Evolutionary conservation across 2,329 filamentous ascomycete species (phyloP).

Genomic region (Cladophialophora psammophila): DNA sequence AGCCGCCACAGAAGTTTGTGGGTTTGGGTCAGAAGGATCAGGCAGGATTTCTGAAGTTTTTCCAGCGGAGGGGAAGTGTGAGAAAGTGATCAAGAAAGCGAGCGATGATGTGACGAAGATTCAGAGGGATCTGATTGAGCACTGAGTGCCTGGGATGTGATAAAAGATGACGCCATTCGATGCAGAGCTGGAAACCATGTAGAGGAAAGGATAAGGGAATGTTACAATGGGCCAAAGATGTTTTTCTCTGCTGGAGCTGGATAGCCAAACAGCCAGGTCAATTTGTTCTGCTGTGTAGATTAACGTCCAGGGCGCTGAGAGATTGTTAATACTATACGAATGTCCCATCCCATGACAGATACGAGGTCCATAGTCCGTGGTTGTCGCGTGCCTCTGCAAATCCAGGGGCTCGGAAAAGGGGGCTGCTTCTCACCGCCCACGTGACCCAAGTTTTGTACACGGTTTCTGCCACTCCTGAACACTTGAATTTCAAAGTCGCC

Average conservation of each 20-base stretch:
- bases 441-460: conserved; percentile 29
- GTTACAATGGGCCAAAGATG: neutral
- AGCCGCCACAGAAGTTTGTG: conserved; percentile 30
- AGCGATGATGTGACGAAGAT: neutral
- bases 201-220: neutral
- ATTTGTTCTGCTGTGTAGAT: conserved; percentile 4
- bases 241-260: conserved; percentile 1
- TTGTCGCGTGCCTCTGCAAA: neutral
- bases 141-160: conserved; percentile 16
- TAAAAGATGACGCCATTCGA: conserved; percentile 2
- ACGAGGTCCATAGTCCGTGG: neutral
- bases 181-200: neutral
- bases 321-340: neutral
- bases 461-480: conserved; percentile 33
- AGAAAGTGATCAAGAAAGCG: conserved; percentile 20
- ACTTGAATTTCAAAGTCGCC: conserved; percentile 14
- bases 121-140: conserved; percentile 4
- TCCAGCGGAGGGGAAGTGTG: conserved; percentile 41
- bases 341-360: neutral
- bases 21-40: conserved; percentile 41
- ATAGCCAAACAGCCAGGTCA: neutral
- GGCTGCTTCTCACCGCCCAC: conserved; percentile 29
- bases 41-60: conserved; percentile 47
- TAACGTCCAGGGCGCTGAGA: neutral
- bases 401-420: conserved; percentile 18